phyloP scores from a whole-genome alignment of 73 alveolate genomes.

The Uronychia setigera region DNA sequence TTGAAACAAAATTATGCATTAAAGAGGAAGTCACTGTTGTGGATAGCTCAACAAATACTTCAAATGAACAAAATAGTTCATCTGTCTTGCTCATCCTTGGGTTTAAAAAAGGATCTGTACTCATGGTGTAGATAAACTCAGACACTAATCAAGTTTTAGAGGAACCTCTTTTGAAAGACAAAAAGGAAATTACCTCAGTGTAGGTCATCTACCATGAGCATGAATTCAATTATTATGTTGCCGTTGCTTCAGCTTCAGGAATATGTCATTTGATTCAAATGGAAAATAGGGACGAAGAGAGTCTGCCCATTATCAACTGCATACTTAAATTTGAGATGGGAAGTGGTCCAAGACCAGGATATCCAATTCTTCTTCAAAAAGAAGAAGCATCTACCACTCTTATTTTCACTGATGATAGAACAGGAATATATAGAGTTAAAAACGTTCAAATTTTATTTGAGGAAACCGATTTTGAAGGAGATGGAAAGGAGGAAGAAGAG shows the following conservation, averaged over 20 bases:
- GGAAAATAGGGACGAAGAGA: neutral
- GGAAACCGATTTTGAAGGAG: neutral
- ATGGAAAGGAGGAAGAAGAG: neutral
- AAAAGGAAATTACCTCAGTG: neutral
- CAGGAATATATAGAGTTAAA: neutral
- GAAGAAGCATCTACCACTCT: neutral
- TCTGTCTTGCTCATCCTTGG: neutral
- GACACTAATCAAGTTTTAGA: neutral
- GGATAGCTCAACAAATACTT: neutral
- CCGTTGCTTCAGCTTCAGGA: neutral
- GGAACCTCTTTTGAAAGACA: neutral
- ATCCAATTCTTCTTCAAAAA: neutral
- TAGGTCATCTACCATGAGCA: neutral
- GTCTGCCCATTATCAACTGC: neutral
- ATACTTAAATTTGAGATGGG: neutral
- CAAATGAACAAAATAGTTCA: neutral
- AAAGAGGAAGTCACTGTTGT: neutral
- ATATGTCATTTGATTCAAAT: neutral
- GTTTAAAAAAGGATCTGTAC: neutral
- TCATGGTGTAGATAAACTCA: neutral
- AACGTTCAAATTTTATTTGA: neutral
- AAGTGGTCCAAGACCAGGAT: neutral
- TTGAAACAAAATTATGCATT: neutral
- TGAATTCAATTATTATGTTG: neutral
- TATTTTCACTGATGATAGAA: neutral